Conservation (phyloP, 192 early-diverging fungal species). For the Endogone sp. region DNA sequence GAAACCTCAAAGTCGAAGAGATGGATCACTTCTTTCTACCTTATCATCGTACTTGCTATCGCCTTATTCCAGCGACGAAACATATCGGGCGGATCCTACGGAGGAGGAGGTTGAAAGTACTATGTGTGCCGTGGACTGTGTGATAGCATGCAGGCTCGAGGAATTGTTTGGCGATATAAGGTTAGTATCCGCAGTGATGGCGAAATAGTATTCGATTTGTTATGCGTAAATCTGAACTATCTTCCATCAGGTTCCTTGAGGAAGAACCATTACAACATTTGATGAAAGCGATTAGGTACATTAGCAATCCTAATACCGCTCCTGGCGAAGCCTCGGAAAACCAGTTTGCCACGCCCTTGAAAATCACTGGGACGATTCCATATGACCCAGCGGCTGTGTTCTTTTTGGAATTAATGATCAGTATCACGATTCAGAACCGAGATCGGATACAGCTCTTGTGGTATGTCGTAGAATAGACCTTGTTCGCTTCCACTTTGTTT, state of each 20-base stretch:
- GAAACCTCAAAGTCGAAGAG: constrained; percentile 40
- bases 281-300: constrained; percentile 50
- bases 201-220: neutral
- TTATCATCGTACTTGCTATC: constrained; percentile 73
- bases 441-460: constrained; percentile 62
- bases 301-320: constrained; percentile 24
- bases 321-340: neutral
- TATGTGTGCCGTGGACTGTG: constrained; percentile 60
- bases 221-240: neutral
- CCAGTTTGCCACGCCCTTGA: neutral
- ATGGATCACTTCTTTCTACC: constrained; percentile 71
- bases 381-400: constrained; percentile 67
- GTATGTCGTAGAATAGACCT: constrained; percentile 18
- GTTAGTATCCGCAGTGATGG: constrained; percentile 21
- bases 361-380: constrained; percentile 24
- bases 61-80: constrained; percentile 51
- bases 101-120: constrained; percentile 68
- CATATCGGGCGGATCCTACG: constrained; percentile 55
- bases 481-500: constrained; percentile 12
- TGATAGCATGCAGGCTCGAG: constrained; percentile 66
- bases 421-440: constrained; percentile 71
- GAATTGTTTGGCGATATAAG: constrained; percentile 68
- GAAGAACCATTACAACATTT: constrained; percentile 56
- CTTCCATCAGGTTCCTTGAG: constrained; percentile 53
- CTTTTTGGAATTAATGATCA: constrained; percentile 73